These are phyloP conservation scores for Fusarium torreyae DNA, from an alignment of 2,329 filamentous ascomycete species.

Conservation along the genomic window DNA sequence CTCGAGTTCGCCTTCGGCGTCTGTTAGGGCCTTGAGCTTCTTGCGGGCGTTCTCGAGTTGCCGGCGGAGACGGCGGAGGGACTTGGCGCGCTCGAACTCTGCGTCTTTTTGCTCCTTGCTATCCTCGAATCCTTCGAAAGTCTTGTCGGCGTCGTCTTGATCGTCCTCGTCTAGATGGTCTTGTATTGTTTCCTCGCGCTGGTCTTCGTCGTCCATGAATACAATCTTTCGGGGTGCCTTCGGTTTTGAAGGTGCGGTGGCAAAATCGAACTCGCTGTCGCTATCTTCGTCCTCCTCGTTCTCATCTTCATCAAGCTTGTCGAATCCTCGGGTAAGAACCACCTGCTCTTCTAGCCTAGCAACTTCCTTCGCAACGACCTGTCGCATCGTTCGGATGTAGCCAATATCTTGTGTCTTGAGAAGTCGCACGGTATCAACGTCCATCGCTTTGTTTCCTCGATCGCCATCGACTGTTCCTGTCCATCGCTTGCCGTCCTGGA, in stretches of 20 bases:
- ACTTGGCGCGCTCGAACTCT: conserved; percentile 59
- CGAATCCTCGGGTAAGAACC: conserved; percentile 60
- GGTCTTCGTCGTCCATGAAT: conserved; percentile 62
- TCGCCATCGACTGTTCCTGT: conserved; percentile 71
- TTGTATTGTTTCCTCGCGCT: conserved; percentile 53
- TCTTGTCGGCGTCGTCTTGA: conserved; percentile 51
- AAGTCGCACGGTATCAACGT: conserved; percentile 71
- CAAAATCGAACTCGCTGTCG: conserved; percentile 54
- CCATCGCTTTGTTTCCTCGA: conserved; percentile 69
- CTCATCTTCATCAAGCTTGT: conserved; percentile 56
- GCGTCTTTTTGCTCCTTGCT: conserved; percentile 49
- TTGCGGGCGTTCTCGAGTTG: conserved; percentile 67
- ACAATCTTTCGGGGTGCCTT: conserved; percentile 65
- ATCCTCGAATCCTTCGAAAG: conserved; percentile 41
- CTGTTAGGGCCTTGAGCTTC: conserved; percentile 68
- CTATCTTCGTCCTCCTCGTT: conserved; percentile 53
- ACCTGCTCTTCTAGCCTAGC: conserved; percentile 68
- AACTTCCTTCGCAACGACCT: conserved; percentile 72
- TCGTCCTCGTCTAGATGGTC: conserved; percentile 53
- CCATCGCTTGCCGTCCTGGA: conserved; percentile 67
- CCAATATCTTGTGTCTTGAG: conserved; percentile 79
- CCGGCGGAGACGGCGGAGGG: conserved; percentile 61
- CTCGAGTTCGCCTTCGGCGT: conserved; percentile 71
- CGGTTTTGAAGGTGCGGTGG: conserved; percentile 48
- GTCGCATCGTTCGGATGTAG: conserved; percentile 75